These are phyloP conservation scores for Rubia balearica DNA, from an alignment of 305 asterid species.

Conservation along the genomic window DNA sequence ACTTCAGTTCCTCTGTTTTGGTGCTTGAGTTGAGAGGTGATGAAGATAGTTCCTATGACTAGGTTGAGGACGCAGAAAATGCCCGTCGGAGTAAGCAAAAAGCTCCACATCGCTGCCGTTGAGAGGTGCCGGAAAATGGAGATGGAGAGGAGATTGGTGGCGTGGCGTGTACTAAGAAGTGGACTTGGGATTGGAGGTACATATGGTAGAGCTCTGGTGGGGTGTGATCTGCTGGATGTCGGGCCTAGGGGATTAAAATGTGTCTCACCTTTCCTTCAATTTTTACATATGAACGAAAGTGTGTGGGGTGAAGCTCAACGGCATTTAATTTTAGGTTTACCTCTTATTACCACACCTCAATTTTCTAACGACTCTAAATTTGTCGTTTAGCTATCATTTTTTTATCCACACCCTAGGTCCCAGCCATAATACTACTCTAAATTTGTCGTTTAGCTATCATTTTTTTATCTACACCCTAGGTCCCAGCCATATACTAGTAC, in stretches of 20 bases:
- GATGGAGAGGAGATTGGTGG: background rate
- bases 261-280: background rate
- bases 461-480: too few species aligned
- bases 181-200: background rate
- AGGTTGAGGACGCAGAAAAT: slow-evolving; percentile 61
- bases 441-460: too few species aligned
- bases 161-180: too few species aligned
- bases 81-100: slow-evolving; percentile 38
- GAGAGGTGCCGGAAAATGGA: background rate
- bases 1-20: slow-evolving; percentile 3
- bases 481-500: too few species aligned
- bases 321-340: background rate
- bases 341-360: background rate
- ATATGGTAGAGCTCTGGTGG: background rate
- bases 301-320: background rate
- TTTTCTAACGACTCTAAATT: background rate
- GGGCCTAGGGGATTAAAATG: background rate
- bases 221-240: background rate
- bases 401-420: too few species aligned
- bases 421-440: too few species aligned
- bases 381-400: background rate
- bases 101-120: slow-evolving; percentile 15
- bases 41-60: slow-evolving; percentile 39
- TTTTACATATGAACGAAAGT: background rate
- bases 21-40: slow-evolving; percentile 31